Evolutionary conservation across 768 basidiomycete genomes (phyloP).

Genomic region (Mycena olivaceomarginata): DNA sequence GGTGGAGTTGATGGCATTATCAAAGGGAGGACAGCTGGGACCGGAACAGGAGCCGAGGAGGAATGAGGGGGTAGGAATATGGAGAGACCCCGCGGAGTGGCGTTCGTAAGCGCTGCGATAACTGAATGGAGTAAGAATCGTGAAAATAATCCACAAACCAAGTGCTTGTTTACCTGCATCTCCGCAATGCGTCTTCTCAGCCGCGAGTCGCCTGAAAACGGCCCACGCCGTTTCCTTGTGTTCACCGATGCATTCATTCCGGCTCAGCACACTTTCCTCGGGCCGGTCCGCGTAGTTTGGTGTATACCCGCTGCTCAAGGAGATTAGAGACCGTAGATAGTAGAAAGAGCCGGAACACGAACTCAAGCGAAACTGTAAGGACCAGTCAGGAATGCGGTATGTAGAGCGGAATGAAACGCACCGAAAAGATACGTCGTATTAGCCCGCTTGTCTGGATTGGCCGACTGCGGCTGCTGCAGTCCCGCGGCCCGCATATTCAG

Average conservation of each 20-base stretch:
- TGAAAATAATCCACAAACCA: not conserved
- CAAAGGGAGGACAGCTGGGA: conserved; percentile 45
- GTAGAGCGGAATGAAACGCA: not conserved
- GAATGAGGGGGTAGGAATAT: conserved; percentile 36
- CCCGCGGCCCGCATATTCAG: conserved; percentile 42
- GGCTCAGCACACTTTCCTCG: conserved; percentile 17
- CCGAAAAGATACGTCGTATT: conserved; percentile 43
- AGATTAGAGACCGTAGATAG: not conserved
- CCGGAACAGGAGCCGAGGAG: conserved; percentile 40
- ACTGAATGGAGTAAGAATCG: conserved; percentile 20
- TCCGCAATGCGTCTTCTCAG: conserved; percentile 42
- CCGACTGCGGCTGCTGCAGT: conserved; percentile 34
- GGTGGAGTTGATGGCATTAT: conserved; percentile 36
- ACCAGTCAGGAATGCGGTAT: not conserved
- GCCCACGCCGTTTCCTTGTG: conserved; percentile 36
- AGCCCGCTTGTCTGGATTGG: conserved; percentile 30
- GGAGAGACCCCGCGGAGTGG: conserved; percentile 38
- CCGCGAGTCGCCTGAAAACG: conserved; percentile 38
- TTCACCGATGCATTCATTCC: conserved; percentile 40
- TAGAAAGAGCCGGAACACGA: not conserved
- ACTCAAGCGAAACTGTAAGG: conserved; percentile 17
- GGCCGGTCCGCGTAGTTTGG: conserved; percentile 30
- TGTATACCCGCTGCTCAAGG: conserved; percentile 30
- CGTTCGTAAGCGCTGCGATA: conserved; percentile 33
- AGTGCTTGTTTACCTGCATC: conserved; percentile 36